Base-by-base conservation (phyloP, 108 stramenopile species). In the Cylindrotheca fusiformis region DNA sequence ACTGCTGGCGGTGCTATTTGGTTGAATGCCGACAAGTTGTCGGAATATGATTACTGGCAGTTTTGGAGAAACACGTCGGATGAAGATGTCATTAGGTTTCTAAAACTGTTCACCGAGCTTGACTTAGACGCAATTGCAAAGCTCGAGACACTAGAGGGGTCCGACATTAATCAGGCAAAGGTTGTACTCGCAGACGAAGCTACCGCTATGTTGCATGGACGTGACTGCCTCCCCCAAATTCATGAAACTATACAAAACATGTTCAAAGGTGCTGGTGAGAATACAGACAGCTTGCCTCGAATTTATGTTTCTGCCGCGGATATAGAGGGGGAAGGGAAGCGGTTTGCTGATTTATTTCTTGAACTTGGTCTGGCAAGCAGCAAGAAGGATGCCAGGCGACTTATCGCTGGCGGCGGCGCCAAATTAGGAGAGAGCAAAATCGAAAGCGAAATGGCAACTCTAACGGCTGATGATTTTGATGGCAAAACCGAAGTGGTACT, bases 1-100 rank as follows among this genome's bases (percentile, higher is more conserved):
- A 95, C 97, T 5, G 97, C 95, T 5, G 84, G 81, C 4, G 97
- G 97, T 25, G 99, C 99, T 6, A 82, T 98, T 5, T 99, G 99
- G 99, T 71, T 99, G 49, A 97, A 96, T 60, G 72, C 77, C 8
- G 96, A 97, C 58, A 78, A 79, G 54, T 76, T 98, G 49, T 81
- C 88, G 22, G 90, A 90, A 53, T 98, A 96, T 71, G 99, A 97
- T 52, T 97, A 98, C 63, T 99, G 97, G 96, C 97, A 99, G 86
- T 99, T 98, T 72, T 98, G 97, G 96, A 79, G 97, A 46, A 97
- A 97, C 65, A 95, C 95, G 8, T 80, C 75, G 32, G 99, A 99
- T 72, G 95, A 82, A 19, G 96, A 96, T 80, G 95, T 97, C 33
- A 77, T 83, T 51, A 83, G 93, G 17, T 97, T 99, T 55, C 48